A percentile compares a stretch with the other conserved stretches of the same genome.
These are phyloP conservation scores for Phaseolus lunatus DNA, from an alignment of 306 rosid genomes.

Conservation along the genomic window DNA sequence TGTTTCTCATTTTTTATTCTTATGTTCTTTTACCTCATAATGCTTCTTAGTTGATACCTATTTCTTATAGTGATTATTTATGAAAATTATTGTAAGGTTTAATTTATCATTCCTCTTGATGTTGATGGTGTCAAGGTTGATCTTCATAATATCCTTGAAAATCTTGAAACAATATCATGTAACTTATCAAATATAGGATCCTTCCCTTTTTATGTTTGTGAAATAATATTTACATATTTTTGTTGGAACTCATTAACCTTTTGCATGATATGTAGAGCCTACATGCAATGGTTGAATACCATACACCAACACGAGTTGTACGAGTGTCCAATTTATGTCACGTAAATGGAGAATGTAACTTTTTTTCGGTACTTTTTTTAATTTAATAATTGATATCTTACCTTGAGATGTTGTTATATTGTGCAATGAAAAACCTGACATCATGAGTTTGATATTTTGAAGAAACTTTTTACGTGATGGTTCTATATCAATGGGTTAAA, in stretches of 20 bases:
- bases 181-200: slow-evolving; percentile 34
- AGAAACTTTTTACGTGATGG: slow-evolving; percentile 89
- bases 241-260: slow-evolving; percentile 36
- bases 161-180: slow-evolving; percentile 96
- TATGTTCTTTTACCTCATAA: too few relatives aligned
- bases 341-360: slow-evolving; percentile 48
- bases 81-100: too few relatives aligned
- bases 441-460: too few relatives aligned
- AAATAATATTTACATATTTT: not conserved
- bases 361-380: not conserved
- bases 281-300: slow-evolving; percentile 95
- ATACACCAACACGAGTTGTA: slow-evolving; percentile 86
- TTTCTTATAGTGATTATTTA: too few relatives aligned
- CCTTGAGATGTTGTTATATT: not conserved
- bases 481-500: slow-evolving; percentile 83
- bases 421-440: slow-evolving; percentile 91
- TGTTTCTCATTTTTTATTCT: too few relatives aligned
- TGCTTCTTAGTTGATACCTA: too few relatives aligned
- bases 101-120: too few relatives aligned
- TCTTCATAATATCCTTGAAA: slow-evolving; percentile 85
- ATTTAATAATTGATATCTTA: slow-evolving; percentile 27
- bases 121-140: slow-evolving; percentile 89
- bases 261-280: slow-evolving; percentile 60
- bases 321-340: slow-evolving; percentile 95
- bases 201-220: not conserved